These are phyloP conservation scores for Alternaria solani DNA, from an alignment of 2,329 filamentous ascomycete genomes.

Conservation along the genomic window DNA sequence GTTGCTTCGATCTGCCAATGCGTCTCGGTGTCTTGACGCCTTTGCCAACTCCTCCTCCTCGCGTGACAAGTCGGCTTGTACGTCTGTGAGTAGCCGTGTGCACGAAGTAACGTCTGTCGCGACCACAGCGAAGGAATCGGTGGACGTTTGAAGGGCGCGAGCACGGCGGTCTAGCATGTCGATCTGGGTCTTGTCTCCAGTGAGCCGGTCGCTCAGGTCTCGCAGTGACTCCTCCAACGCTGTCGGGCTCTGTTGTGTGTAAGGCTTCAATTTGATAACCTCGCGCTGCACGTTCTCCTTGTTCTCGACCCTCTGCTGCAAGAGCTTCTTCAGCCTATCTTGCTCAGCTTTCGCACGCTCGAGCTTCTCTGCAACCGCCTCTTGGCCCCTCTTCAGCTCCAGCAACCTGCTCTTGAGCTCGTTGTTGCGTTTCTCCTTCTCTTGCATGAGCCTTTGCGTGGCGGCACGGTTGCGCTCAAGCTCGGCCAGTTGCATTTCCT, in stretches of 20 bases:
- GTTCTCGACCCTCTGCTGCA: conserved; percentile 76
- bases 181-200: conserved; percentile 81
- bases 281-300: conserved; percentile 80
- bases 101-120: conserved; percentile 85
- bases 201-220: conserved; percentile 81
- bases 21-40: conserved; percentile 83
- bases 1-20: conserved; percentile 84
- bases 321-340: conserved; percentile 71
- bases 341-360: conserved; percentile 86
- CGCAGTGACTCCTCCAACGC: conserved; percentile 82
- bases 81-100: conserved; percentile 88
- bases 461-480: conserved; percentile 81
- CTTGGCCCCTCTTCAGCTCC: conserved; percentile 82
- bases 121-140: conserved; percentile 87
- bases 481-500: conserved; percentile 79
- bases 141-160: conserved; percentile 89
- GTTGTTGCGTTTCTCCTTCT: conserved; percentile 86
- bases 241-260: conserved; percentile 87
- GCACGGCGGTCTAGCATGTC: conserved; percentile 86
- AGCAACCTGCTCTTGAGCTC: conserved; percentile 83
- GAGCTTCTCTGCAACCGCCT: conserved; percentile 80
- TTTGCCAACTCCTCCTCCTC: conserved; percentile 89
- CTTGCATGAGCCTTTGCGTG: conserved; percentile 81
- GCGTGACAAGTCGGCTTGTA: conserved; percentile 81
- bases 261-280: conserved; percentile 87